These are phyloP conservation scores for Lunularia cruciata DNA, from an alignment of 225 moss, liverwort and hornwort genomes.

Conservation along the genomic window DNA sequence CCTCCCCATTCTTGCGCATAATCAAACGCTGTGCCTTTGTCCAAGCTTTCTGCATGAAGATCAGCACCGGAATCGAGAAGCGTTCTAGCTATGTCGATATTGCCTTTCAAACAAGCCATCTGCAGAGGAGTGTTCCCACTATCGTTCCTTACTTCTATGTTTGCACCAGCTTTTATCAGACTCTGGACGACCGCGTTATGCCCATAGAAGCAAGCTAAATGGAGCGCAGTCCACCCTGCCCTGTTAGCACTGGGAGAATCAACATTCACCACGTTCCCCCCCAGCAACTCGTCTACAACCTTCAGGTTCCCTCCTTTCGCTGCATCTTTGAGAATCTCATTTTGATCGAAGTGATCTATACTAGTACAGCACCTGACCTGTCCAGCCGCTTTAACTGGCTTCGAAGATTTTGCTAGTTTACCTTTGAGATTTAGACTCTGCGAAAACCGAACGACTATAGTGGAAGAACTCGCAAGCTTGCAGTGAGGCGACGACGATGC, in stretches of 20 bases:
- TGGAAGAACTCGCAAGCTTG: no score
- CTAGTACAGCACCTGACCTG: neutral
- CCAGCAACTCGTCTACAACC: constrained; percentile 30
- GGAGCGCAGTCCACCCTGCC: constrained; percentile 53
- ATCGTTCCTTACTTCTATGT: constrained; percentile 39
- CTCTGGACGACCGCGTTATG: constrained; percentile 32
- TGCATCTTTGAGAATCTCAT: constrained; percentile 49
- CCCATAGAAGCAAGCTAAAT: constrained; percentile 45
- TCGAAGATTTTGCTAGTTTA: no score
- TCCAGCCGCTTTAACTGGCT: neutral
- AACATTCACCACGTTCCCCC: constrained; percentile 28
- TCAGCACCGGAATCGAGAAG: constrained; percentile 48
- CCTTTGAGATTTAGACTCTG: no score
- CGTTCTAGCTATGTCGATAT: constrained; percentile 37
- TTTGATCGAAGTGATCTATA: constrained; percentile 19
- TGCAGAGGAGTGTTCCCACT: constrained; percentile 55
- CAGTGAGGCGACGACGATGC: no score
- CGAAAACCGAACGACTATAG: no score
- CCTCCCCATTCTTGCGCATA: constrained; percentile 57
- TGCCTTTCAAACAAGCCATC: constrained; percentile 47
- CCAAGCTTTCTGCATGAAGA: constrained; percentile 42
- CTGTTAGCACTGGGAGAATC: constrained; percentile 37
- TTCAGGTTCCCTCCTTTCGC: constrained; percentile 43
- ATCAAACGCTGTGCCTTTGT: constrained; percentile 48
- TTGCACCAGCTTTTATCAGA: constrained; percentile 40